phyloP scores from a whole-genome alignment of 192 early-diverging fungal species.

The Backusella westeae region DNA sequence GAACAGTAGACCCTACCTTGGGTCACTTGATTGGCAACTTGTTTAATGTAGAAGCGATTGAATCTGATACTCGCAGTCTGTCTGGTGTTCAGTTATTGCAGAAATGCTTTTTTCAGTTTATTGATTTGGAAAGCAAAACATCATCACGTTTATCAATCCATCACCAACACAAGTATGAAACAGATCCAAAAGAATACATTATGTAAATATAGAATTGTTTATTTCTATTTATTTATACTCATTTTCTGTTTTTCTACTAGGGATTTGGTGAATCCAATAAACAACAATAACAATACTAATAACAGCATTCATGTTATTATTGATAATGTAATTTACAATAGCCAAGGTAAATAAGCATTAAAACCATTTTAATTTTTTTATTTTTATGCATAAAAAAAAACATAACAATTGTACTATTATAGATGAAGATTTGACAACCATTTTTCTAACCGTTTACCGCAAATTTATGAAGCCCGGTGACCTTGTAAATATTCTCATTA shows the following conservation, averaged over 20 bases:
- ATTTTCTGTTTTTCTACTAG: background rate
- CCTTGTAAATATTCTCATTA: slow-evolving; percentile 25
- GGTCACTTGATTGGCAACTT: slow-evolving; percentile 12
- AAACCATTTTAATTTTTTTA: background rate
- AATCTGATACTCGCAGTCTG: background rate
- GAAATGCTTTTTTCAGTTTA: background rate
- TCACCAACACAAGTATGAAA: background rate
- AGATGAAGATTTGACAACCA: slow-evolving; percentile 28
- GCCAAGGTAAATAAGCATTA: background rate
- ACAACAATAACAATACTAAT: background rate
- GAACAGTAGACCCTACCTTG: slow-evolving; percentile 20
- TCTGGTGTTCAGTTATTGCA: slow-evolving; percentile 11
- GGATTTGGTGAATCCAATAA: slow-evolving; percentile 4
- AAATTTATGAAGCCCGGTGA: slow-evolving; percentile 36
- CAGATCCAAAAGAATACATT: background rate
- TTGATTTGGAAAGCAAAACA: background rate
- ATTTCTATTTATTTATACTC: background rate
- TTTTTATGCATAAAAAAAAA: background rate
- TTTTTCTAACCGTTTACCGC: slow-evolving; percentile 38
- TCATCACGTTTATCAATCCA: background rate
- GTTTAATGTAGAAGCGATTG: slow-evolving; percentile 13
- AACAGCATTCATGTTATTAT: background rate
- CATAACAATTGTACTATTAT: background rate
- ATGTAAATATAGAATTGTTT: background rate
- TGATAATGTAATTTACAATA: background rate